Base-by-base conservation (phyloP, 2,329 filamentous ascomycete species). In the Ascochyta viciae-villosae region DNA sequence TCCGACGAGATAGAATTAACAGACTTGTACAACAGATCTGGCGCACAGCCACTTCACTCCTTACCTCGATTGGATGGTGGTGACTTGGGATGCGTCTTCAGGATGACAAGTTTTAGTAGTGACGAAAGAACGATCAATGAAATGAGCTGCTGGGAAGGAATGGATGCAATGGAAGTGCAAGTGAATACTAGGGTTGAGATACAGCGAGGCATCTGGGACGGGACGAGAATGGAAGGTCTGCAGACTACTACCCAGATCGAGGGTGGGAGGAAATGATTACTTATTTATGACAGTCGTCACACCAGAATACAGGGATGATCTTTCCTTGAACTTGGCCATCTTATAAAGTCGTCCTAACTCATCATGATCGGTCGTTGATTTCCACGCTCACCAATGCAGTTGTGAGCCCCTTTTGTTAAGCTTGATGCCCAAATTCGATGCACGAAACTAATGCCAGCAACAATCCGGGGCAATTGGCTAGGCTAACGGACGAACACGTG, bases 101-200 rank as follows among this genome's bases (percentile, higher is more conserved):
- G 53, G 29, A 46, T 57, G 31, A 43, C 38, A 27, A 68, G 64
- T 37, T 23, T 53, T n/a, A 60, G 63, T 10, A 66, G 54, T n/a
- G 63, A 71, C 38, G 63, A 68, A 41, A 58, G 61, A 31, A 57
- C 34, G 19, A 16, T 64, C 34, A 54, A 60, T 26, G 54, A 62
- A 0, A 42, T 31, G 4, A 29, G 53, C 9, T 41, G 26, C 19
- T 62, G 64, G 49, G 65, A 62, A 44, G 50, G 59, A 1, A 33
- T 54, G 29, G 47, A 50, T 3, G 43, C 61, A 7, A 50, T 68
- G 50, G 63, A 59, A 35, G 67, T 71, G 24, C 63, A 71, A 23
- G 59, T 73, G 12, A 60, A 72, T 41, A 69, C 63, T 1, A 66
- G 61, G 37, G 66, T 72, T n/a, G 65, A 70, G 56, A 68, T 72